Conservation (phyloP, 768 basidiomycete species). For the Polyporus arcularius region DNA sequence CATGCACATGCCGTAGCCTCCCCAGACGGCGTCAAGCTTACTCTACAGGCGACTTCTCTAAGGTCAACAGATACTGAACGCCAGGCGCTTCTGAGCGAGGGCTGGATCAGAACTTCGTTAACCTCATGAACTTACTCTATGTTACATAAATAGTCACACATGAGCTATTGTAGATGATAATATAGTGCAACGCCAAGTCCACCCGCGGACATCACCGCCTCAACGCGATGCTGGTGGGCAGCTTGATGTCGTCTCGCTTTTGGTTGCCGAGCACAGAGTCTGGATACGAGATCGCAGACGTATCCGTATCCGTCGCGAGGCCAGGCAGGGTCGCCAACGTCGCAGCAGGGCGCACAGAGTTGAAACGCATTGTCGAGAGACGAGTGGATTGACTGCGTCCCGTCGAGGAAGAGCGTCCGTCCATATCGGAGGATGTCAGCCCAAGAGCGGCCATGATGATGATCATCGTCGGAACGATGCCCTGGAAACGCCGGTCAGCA, state of each 20-base stretch:
- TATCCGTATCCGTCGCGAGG: neutral
- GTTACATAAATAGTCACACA: too few species aligned
- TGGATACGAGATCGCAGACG: neutral
- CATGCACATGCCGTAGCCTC: too few species aligned
- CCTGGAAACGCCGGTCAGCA: neutral
- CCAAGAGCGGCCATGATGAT: neutral
- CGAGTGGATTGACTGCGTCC: neutral
- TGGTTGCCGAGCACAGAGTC: neutral
- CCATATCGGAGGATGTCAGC: neutral
- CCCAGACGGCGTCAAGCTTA: too few species aligned
- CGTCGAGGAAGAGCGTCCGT: neutral
- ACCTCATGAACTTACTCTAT: too few species aligned
- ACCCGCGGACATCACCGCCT: too few species aligned
- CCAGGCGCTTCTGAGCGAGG: too few species aligned
- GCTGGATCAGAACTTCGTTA: too few species aligned
- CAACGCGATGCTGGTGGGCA: too few species aligned
- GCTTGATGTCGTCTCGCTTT: neutral
- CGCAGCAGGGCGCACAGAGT: neutral
- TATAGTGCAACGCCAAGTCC: too few species aligned
- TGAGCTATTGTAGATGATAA: too few species aligned
- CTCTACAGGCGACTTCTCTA: too few species aligned
- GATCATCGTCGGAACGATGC: conserved; percentile 1
- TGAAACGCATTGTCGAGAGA: neutral
- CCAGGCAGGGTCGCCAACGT: neutral
- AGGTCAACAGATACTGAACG: too few species aligned